These are phyloP conservation scores for Penicillium sp. DNA, from an alignment of 2,329 filamentous ascomycete genomes.

Conservation along the genomic window DNA sequence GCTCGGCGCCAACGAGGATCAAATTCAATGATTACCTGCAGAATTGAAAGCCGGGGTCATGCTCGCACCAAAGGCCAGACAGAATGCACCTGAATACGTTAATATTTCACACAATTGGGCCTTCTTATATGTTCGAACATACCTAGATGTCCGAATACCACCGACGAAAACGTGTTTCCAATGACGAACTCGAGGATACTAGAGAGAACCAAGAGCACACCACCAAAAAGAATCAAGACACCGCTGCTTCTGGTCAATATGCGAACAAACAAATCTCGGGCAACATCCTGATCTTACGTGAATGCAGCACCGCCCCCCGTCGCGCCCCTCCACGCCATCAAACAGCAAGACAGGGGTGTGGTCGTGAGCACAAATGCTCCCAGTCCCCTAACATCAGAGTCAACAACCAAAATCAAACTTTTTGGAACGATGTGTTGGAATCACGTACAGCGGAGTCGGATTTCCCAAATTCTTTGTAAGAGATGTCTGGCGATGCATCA, in stretches of 20 bases:
- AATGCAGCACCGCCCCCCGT: constrained; percentile 13
- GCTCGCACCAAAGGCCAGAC: constrained; percentile 13
- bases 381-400: constrained; percentile 7
- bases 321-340: constrained; percentile 17
- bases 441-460: constrained; percentile 33
- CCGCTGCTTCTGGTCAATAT: constrained; percentile 19
- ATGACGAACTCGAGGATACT: constrained; percentile 38
- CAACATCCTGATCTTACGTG: constrained; percentile 1
- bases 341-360: constrained; percentile 9
- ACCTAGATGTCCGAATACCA: constrained; percentile 26
- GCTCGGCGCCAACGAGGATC: neutral
- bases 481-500: constrained; percentile 33
- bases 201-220: constrained; percentile 35
- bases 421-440: neutral
- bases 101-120: neutral
- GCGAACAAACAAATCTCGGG: constrained; percentile 1
- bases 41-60: constrained; percentile 14
- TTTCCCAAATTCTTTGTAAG: constrained; percentile 35
- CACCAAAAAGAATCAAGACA: constrained; percentile 39
- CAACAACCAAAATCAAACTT: neutral
- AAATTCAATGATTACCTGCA: constrained; percentile 2
- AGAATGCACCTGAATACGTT: constrained; percentile 13
- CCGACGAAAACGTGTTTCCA: constrained; percentile 33
- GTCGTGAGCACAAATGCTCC: constrained; percentile 13
- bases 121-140: neutral